Evolutionary conservation across 148 eudicot species (phyloP).

Genomic region (Camellia sinensis): DNA sequence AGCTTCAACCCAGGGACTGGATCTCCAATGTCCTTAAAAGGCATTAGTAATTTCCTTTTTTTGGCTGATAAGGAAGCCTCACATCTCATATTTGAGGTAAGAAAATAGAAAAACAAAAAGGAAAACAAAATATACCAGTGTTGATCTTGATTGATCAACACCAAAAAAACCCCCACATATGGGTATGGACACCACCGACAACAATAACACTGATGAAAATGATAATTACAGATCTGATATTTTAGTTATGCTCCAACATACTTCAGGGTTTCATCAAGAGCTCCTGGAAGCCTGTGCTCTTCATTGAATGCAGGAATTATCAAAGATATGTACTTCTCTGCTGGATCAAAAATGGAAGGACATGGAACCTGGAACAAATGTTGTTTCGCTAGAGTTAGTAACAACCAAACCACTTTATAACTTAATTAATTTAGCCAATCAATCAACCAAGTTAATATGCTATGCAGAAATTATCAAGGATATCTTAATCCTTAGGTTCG

Average conservation of each 20-base stretch:
- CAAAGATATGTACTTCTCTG: slow-evolving; percentile 88
- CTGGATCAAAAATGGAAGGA: slow-evolving; percentile 76
- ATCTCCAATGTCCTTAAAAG: background rate
- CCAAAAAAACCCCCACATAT: background rate
- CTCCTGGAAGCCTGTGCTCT: slow-evolving; percentile 86
- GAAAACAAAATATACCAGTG: background rate
- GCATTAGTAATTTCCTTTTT: background rate
- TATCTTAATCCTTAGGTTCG: background rate
- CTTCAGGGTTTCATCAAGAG: slow-evolving; percentile 85
- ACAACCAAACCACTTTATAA: background rate
- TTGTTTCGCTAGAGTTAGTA: slow-evolving; percentile 9
- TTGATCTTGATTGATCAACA: background rate
- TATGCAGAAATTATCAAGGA: background rate
- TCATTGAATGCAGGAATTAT: slow-evolving; percentile 94
- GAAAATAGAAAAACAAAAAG: too few relatives aligned
- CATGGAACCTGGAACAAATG: slow-evolving; percentile 67
- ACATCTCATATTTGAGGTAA: too few relatives aligned
- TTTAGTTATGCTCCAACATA: slow-evolving; percentile 27
- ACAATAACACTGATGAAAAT: background rate
- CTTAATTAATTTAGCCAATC: background rate
- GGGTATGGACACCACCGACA: background rate
- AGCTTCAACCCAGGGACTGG: background rate
- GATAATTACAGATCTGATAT: background rate
- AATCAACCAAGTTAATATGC: background rate
- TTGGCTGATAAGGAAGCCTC: too few relatives aligned